Base-by-base conservation (phyloP, 306 rosid genomes). In the Prunus kanzakura region DNA sequence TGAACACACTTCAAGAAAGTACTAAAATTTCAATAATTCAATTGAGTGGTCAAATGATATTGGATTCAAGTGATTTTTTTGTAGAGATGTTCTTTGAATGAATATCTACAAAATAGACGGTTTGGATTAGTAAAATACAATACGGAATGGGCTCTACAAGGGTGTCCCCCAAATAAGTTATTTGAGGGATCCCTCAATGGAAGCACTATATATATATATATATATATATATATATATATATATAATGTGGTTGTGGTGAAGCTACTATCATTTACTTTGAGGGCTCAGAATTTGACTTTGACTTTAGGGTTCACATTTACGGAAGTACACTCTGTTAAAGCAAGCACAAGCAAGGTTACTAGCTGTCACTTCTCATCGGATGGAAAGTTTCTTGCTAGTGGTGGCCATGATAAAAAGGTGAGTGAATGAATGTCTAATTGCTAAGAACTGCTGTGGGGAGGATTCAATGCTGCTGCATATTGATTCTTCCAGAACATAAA, bases 321-420 rank as follows among this genome's bases (percentile, higher is more conserved):
- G 7, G 96, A 92, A 81, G 82, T 89, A 46, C 86, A 57, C 79
- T 83, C 91, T 77, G 85, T 87, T 71, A 87, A 82, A 77, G 99
- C 99, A 74, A 92, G 99, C 86, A 4, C 85, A 38, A 89, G 89
- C 80, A 96, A 96, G 91, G 91, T 96, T 74, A 60, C 79, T 52
- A 88, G 93, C 77, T 96, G 99, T 86, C 99, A 96, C 88, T 96
- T 96, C 83, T 96, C 99, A 64, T 89, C 98, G 6, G 99, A 96
- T 85, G 99, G 99, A 66, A 96, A 96, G 82, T 82, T 96, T 80
- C 91, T 96, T 49, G 93, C 97, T 61, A 96, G 97, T 67, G 99
- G 99, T 66, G 98, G 99, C 69, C 99, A 96, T 76, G 99, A 96
- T 82, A 96, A 96, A 83, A 96, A 89, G 93, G 99, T 89, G 74